These are phyloP conservation scores for Hippophae tibetana DNA, from an alignment of 306 rosid species.

Conservation along the genomic window DNA sequence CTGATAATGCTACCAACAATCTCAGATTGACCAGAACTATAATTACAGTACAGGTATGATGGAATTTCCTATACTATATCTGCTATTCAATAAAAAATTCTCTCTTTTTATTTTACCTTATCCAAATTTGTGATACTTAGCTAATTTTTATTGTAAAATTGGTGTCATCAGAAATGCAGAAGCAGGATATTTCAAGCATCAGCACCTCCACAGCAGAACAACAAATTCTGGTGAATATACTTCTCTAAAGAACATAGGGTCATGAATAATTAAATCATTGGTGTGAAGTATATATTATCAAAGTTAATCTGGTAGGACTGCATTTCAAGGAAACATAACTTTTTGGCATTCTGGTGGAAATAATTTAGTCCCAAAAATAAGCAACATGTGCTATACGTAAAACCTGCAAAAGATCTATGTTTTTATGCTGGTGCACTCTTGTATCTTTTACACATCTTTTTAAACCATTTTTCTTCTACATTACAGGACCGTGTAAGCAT, in stretches of 20 bases:
- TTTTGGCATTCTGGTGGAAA: background rate
- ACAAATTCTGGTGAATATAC: constrained; percentile 71
- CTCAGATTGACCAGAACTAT: constrained; percentile 51
- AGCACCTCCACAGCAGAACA: constrained; percentile 72
- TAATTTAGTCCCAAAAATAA: background rate
- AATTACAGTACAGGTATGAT: constrained; percentile 53
- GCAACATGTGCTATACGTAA: background rate
- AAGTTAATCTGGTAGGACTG: background rate
- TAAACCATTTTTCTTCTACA: too few relatives aligned
- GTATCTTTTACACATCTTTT: too few relatives aligned
- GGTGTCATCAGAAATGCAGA: constrained; percentile 49
- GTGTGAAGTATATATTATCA: too few relatives aligned
- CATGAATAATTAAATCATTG: constrained; percentile 1
- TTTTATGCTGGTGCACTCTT: too few relatives aligned
- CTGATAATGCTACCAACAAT: constrained; percentile 24
- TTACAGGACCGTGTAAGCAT: too few relatives aligned
- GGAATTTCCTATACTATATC: constrained; percentile 13
- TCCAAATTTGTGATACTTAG: background rate
- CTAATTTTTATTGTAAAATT: constrained; percentile 27
- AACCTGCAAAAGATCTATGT: too few relatives aligned
- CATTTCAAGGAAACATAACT: background rate
- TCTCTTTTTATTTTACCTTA: background rate
- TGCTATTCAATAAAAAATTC: background rate
- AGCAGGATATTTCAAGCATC: constrained; percentile 46
- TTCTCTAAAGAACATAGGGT: constrained; percentile 10